Evolutionary conservation across 106 monocot genomes (phyloP), one percentile per base, ranked within the genome.

Genomic region (Dioscorea dumetorum): DNA sequence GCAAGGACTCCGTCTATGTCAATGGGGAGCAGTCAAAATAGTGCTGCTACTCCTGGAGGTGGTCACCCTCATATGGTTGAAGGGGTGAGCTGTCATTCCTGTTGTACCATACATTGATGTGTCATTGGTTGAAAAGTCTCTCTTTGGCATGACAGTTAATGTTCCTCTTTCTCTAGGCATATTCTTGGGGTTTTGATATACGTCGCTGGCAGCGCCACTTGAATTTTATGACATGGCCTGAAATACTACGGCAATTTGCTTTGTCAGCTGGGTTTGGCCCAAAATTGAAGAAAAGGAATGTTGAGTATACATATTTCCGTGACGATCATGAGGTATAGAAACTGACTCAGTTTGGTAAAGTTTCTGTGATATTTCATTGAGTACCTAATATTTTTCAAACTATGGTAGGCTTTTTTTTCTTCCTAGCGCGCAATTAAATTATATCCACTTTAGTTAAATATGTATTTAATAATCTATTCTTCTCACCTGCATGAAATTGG

Each of bases 141-240:
- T n/a, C 41, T 41, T 41, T 41, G 41, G 41, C 10, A 41, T 41
- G 41, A 49, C 15, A 35, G 11, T 74, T 12, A 67, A 28, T 28
- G 28, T 28, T 28, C 49, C 48, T 49, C 24, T 22, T 57, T 33
- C 58, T 28, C 67, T 78, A 99, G 97, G 97, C 97, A 61, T 89
- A 89, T 79, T 84, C 80, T 57, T 99, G 97, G 97, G 97, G 97
- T 28, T 99, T 99, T 51, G 82, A 87, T 69, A 99, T 99, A 70
- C 57, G 80, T 67, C 80, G 89, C 62, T 99, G 97, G 97, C 89
- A 99, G 63, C 70, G 66, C 18, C 90, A 99, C 71, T 74, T 99
- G 68, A 82, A 90, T 87, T 74, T 68, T 66, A 61, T 90, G 31
- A 90, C 97, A 74, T 99, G 97, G 97, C 89, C 97, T 33, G 97